These are phyloP conservation scores for Tylopilus sp. DNA, from an alignment of 768 basidiomycete genomes.

Conservation along the genomic window DNA sequence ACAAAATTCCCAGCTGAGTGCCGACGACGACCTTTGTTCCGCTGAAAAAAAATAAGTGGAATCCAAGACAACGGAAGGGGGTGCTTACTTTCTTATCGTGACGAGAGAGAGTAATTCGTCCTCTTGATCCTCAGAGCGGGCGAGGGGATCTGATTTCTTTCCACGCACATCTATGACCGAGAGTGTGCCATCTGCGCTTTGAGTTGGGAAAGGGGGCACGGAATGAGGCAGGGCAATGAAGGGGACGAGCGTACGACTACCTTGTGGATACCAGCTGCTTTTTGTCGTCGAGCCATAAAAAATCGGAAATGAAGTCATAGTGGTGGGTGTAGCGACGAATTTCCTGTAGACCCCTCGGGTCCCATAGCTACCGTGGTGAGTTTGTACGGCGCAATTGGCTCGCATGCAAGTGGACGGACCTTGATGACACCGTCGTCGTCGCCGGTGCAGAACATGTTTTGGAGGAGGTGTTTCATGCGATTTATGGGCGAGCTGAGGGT, in stretches of 20 bases:
- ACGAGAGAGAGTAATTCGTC: conserved; percentile 88
- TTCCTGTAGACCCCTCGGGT: conserved; percentile 65
- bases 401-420: conserved; percentile 38
- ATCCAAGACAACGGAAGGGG: not conserved
- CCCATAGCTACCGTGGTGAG: conserved; percentile 79
- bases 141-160: conserved; percentile 70
- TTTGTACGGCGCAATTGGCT: not conserved
- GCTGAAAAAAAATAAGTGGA: conserved; percentile 33
- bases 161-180: conserved; percentile 90
- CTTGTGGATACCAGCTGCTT: conserved; percentile 85
- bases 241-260: conserved; percentile 35
- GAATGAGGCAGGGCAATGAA: not conserved
- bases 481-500: conserved; percentile 74
- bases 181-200: conserved; percentile 88
- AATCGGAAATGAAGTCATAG: conserved; percentile 93
- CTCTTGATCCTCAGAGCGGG: conserved; percentile 93
- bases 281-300: conserved; percentile 81
- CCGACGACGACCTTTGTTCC: conserved; percentile 84
- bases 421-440: conserved; percentile 96
- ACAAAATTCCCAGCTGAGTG: conserved; percentile 84
- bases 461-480: conserved; percentile 68
- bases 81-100: conserved; percentile 71
- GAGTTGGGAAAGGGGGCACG: not conserved
- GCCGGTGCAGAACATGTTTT: conserved; percentile 76
- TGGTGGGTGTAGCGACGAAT: conserved; percentile 78